A percentile compares a stretch with the other conserved stretches of the same genome.
These are phyloP conservation scores for Hymenotorrendiella dingleyae DNA, from an alignment of 2,329 filamentous ascomycete genomes.

Conservation along the genomic window DNA sequence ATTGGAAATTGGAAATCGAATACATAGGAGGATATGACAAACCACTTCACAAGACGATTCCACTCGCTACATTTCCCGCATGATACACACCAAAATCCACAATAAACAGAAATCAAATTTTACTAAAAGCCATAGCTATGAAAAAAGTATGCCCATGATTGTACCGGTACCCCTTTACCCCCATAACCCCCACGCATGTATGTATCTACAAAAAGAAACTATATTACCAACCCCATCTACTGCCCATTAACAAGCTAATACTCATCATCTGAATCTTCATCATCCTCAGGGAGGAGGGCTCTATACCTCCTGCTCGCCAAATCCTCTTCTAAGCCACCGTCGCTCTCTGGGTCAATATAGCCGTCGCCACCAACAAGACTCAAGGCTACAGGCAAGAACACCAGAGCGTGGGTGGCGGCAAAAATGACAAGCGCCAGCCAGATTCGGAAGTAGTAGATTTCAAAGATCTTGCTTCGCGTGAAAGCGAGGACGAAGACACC, in stretches of 20 bases:
- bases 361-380: slow-evolving; percentile 81
- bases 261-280: slow-evolving; percentile 44
- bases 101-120: too few relatives aligned
- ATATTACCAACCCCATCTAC: too few relatives aligned
- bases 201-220: too few relatives aligned
- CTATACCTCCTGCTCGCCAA: slow-evolving; percentile 73
- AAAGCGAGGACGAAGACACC: slow-evolving; percentile 91
- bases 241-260: slow-evolving; percentile 8
- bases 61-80: too few relatives aligned
- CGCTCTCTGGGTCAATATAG: slow-evolving; percentile 80
- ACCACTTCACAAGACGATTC: too few relatives aligned
- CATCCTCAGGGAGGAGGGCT: slow-evolving; percentile 71
- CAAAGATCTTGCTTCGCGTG: slow-evolving; percentile 96
- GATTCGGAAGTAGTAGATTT: slow-evolving; percentile 97
- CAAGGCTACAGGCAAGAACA: slow-evolving; percentile 86
- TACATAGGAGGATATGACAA: too few relatives aligned
- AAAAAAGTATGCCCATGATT: too few relatives aligned
- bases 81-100: too few relatives aligned
- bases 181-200: too few relatives aligned
- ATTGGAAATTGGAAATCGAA: too few relatives aligned
- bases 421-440: slow-evolving; percentile 91
- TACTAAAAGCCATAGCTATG: too few relatives aligned
- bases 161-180: too few relatives aligned
- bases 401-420: slow-evolving; percentile 79
- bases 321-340: slow-evolving; percentile 86